These are phyloP conservation scores for Kodamaea fukazawae DNA, from an alignment of 805 yeast genomes.

Conservation along the genomic window DNA sequence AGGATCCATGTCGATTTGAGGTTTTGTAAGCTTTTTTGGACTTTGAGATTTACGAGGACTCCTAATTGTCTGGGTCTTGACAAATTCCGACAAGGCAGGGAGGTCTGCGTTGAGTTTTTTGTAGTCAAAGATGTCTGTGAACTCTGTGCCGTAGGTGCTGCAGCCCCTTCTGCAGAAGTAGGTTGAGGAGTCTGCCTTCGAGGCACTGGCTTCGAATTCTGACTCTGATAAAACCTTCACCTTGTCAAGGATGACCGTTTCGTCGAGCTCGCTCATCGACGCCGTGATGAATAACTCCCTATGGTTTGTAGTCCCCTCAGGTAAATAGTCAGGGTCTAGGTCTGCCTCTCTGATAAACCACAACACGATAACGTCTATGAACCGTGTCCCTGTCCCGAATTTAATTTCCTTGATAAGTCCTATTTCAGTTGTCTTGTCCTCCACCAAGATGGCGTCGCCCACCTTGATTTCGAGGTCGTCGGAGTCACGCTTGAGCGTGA, in stretches of 20 bases:
- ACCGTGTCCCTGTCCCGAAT: slow-evolving; percentile 45
- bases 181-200: slow-evolving; percentile 31
- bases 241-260: slow-evolving; percentile 41
- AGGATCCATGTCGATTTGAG: no score
- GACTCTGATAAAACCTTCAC: slow-evolving; percentile 43
- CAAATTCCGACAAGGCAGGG: slow-evolving; percentile 12
- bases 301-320: slow-evolving; percentile 13
- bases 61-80: slow-evolving; percentile 26
- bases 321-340: slow-evolving; percentile 22
- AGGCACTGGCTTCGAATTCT: slow-evolving; percentile 30
- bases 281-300: slow-evolving; percentile 59
- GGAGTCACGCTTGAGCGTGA: slow-evolving; percentile 15
- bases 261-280: slow-evolving; percentile 41
- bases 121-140: slow-evolving; percentile 40
- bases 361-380: slow-evolving; percentile 47
- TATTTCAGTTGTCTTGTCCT: slow-evolving; percentile 34
- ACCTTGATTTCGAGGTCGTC: slow-evolving; percentile 49
- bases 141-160: slow-evolving; percentile 31
- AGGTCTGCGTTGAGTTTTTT: no score
- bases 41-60: slow-evolving; percentile 14
- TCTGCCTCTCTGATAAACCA: slow-evolving; percentile 47
- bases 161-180: slow-evolving; percentile 45
- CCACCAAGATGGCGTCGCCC: slow-evolving; percentile 53
- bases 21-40: not conserved
- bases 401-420: slow-evolving; percentile 52